Conservation (phyloP, 2,329 filamentous ascomycete species). For the Metarhizium guizhouense region DNA sequence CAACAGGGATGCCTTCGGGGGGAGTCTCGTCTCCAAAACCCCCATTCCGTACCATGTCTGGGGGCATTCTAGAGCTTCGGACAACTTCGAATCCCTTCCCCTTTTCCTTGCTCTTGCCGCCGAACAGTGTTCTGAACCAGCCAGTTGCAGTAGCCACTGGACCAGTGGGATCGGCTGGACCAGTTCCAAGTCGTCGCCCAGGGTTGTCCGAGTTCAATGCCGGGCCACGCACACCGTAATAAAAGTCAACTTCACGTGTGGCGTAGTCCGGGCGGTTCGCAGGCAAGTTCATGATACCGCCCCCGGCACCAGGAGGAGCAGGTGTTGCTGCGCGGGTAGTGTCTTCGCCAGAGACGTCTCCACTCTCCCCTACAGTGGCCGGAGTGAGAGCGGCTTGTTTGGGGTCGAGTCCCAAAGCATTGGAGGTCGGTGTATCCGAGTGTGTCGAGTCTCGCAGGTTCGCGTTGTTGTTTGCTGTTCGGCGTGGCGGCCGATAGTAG, state of each 20-base stretch:
- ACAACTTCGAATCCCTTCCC: conserved; percentile 97
- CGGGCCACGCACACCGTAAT: conserved; percentile 86
- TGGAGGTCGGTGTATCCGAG: conserved; percentile 19
- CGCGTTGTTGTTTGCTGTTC: conserved; percentile 57
- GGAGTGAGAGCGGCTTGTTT: conserved; percentile 16
- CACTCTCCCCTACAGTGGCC: conserved; percentile 14
- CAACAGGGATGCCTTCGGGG: conserved; percentile 56
- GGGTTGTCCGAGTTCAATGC: conserved; percentile 74
- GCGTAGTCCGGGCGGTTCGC: conserved; percentile 73
- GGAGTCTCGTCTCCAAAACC: conserved; percentile 56
- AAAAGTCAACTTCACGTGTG: conserved; percentile 91
- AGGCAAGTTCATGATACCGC: conserved; percentile 28
- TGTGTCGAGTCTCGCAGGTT: conserved; percentile 37
- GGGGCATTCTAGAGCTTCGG: conserved; percentile 76
- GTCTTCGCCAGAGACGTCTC: conserved; percentile 34
- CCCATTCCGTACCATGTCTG: conserved; percentile 51
- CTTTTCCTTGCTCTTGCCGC: conserved; percentile 85
- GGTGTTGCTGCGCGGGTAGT: conserved; percentile 35
- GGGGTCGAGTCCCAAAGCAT: conserved; percentile 21
- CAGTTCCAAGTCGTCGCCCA: conserved; percentile 80
- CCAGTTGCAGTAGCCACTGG: conserved; percentile 82
- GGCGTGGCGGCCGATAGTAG: conserved; percentile 80
- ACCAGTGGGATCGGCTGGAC: conserved; percentile 87
- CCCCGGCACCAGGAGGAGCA: conserved; percentile 24
- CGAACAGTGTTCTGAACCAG: conserved; percentile 75